Percentiles rank a stretch among this genome's conserved stretches.
Evolutionary conservation across 2,329 filamentous ascomycete species (phyloP).

Genomic region (Xylaria sp.): DNA sequence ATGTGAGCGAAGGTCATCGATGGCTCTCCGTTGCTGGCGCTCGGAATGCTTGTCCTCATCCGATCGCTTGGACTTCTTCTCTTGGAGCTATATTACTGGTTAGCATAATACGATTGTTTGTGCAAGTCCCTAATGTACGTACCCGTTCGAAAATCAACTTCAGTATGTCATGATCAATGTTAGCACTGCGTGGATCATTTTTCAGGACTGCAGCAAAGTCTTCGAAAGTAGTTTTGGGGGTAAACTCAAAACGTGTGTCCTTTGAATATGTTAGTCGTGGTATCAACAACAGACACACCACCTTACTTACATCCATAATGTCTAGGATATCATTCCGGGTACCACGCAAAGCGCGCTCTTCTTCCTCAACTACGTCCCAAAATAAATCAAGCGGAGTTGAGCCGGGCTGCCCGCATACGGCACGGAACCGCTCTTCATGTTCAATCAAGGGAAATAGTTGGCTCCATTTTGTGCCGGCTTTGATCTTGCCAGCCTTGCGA

Average conservation of each 20-base stretch:
- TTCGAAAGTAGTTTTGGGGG: slow-evolving; percentile 82
- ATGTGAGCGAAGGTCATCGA: slow-evolving; percentile 82
- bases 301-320: slow-evolving; percentile 77
- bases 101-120: slow-evolving; percentile 30
- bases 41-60: slow-evolving; percentile 81
- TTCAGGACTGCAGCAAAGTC: slow-evolving; percentile 85
- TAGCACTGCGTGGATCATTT: slow-evolving; percentile 85
- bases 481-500: slow-evolving; percentile 77
- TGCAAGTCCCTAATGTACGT: slow-evolving; percentile 40
- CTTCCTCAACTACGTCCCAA: slow-evolving; percentile 94
- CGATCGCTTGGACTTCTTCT: slow-evolving; percentile 80
- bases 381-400: slow-evolving; percentile 91
- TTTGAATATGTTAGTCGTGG: slow-evolving; percentile 45
- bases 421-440: slow-evolving; percentile 80
- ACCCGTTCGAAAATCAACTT: slow-evolving; percentile 83
- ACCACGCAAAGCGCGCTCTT: slow-evolving; percentile 83
- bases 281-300: background rate
- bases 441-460: slow-evolving; percentile 76
- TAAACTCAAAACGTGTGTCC: slow-evolving; percentile 93
- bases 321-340: slow-evolving; percentile 84
- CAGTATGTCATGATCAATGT: slow-evolving; percentile 80
- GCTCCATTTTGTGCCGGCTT: slow-evolving; percentile 89
- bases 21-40: slow-evolving; percentile 80
- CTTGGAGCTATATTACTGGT: slow-evolving; percentile 65
- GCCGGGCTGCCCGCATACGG: slow-evolving; percentile 82